Percentiles rank a stretch among this genome's conserved stretches.
These are phyloP conservation scores for Penicillium pancosmium DNA, from an alignment of 495 filamentous ascomycete species.

Conservation along the genomic window DNA sequence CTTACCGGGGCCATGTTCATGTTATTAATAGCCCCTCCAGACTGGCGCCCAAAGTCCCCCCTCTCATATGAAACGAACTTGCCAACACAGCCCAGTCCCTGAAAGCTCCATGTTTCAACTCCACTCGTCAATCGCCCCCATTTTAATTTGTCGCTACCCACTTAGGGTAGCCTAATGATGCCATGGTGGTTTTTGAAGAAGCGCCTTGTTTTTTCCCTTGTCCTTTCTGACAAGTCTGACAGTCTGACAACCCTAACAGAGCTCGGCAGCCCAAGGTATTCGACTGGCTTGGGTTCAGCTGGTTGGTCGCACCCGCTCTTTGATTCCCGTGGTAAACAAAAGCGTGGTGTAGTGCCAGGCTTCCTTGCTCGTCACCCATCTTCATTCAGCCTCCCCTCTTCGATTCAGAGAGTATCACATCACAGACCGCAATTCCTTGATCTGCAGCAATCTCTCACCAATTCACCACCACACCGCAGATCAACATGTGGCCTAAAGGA, in stretches of 20 bases:
- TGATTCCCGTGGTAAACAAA: slow-evolving; percentile 15
- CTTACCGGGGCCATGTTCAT: background rate
- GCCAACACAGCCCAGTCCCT: slow-evolving; percentile 18
- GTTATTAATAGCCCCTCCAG: slow-evolving; percentile 4
- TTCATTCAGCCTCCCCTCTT: slow-evolving; percentile 2
- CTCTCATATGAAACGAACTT: slow-evolving; percentile 13
- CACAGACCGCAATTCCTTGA: slow-evolving; percentile 3
- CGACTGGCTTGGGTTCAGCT: background rate
- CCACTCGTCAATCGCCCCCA: slow-evolving; percentile 27
- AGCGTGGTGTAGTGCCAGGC: background rate
- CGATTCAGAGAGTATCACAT: background rate
- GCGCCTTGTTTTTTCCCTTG: slow-evolving; percentile 9
- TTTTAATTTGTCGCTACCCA: slow-evolving; percentile 22
- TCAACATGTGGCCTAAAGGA: slow-evolving; percentile 50
- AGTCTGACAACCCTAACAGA: background rate
- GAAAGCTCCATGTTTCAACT: slow-evolving; percentile 13
- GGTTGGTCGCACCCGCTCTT: slow-evolving; percentile 8
- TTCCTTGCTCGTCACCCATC: background rate
- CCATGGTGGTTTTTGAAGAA: slow-evolving; percentile 14
- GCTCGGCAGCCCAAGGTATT: background rate
- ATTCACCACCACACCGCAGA: slow-evolving; percentile 5
- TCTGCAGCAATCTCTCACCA: slow-evolving; percentile 1
- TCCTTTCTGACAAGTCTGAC: background rate
- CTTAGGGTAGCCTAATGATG: slow-evolving; percentile 15
- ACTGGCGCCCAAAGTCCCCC: background rate